A percentile compares a stretch with the other conserved stretches of the same genome.
phyloP scores from a whole-genome alignment of 106 monocot species.

The Platanthera guangdongensis region DNA sequence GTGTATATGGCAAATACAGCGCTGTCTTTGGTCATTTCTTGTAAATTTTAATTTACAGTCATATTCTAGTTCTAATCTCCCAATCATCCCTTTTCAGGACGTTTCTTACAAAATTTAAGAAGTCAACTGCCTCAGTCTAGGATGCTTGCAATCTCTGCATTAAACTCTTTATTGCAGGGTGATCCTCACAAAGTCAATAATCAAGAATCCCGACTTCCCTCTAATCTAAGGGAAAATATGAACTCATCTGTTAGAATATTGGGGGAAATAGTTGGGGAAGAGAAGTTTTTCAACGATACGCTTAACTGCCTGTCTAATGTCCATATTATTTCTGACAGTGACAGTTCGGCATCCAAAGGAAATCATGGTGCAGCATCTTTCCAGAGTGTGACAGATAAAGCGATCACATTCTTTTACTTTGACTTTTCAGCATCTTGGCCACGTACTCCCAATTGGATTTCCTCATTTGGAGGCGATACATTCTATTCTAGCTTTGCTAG shows the following conservation, averaged over 20 bases:
- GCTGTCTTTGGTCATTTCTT: background rate
- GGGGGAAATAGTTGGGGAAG: constrained; percentile 54
- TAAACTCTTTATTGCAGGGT: constrained; percentile 73
- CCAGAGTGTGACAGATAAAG: constrained; percentile 73
- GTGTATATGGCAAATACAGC: too few relatives aligned
- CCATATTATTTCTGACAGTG: constrained; percentile 77
- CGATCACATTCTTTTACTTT: constrained; percentile 92
- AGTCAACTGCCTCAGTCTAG: constrained; percentile 93
- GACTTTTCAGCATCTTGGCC: constrained; percentile 97
- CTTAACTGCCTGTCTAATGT: constrained; percentile 87
- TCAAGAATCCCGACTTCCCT: constrained; percentile 18
- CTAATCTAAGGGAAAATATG: constrained; percentile 24
- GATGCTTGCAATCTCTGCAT: constrained; percentile 93
- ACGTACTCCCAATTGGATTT: constrained; percentile 89
- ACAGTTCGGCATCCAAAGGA: constrained; percentile 51
- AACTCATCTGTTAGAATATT: constrained; percentile 23
- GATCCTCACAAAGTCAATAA: constrained; percentile 29
- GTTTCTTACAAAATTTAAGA: constrained; percentile 80
- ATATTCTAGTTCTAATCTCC: constrained; percentile 7
- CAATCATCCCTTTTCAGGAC: constrained; percentile 40
- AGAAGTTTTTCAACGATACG: constrained; percentile 64
- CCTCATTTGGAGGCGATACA: constrained; percentile 46
- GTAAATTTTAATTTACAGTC: background rate
- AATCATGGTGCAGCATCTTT: constrained; percentile 53
- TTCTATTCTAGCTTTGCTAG: constrained; percentile 92